Conservation (phyloP, 2,329 filamentous ascomycete species). For the Teratosphaeria nubilosa region DNA sequence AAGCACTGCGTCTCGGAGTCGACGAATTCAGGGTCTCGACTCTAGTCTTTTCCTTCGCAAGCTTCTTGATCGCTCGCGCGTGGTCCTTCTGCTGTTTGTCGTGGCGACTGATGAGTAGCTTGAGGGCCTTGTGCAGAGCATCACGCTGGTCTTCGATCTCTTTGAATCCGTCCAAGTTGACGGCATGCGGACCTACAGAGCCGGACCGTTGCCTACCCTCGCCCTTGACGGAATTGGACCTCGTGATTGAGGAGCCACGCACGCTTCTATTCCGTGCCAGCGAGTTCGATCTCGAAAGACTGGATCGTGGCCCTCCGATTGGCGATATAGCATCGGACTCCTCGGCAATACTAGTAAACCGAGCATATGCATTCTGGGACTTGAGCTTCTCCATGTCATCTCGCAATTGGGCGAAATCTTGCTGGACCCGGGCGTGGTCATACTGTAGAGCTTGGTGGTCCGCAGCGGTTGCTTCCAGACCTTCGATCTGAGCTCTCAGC, state of each 20-base stretch:
- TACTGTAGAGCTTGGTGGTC: conserved; percentile 66
- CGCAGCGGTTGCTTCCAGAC: conserved; percentile 62
- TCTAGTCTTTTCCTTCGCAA: conserved; percentile 65
- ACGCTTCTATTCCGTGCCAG: conserved; percentile 44
- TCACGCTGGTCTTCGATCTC: conserved; percentile 91
- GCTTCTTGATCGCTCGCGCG: conserved; percentile 63
- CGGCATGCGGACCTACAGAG: conserved; percentile 26
- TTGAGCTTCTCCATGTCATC: conserved; percentile 37
- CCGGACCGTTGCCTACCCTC: conserved; percentile 34
- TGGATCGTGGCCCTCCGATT: conserved; percentile 20
- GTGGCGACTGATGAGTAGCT: conserved; percentile 74
- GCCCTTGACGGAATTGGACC: conserved; percentile 28
- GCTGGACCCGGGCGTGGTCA: conserved; percentile 75
- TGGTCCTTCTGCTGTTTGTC: conserved; percentile 76
- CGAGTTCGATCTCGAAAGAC: conserved; percentile 43
- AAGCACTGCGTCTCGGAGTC: conserved; percentile 65
- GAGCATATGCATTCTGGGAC: conserved; percentile 18
- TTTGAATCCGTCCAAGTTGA: conserved; percentile 63
- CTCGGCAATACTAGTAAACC: conserved; percentile 53
- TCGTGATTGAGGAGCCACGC: conserved; percentile 18
- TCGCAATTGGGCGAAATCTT: conserved; percentile 66
- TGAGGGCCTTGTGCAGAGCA: conserved; percentile 77
- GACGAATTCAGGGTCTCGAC: conserved; percentile 36
- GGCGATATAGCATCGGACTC: conserved; percentile 35
- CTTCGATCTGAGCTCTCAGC: conserved; percentile 64